These are phyloP conservation scores for Sideroxylon spinosum DNA, from an alignment of 179 eudicot species.

Conservation along the genomic window DNA sequence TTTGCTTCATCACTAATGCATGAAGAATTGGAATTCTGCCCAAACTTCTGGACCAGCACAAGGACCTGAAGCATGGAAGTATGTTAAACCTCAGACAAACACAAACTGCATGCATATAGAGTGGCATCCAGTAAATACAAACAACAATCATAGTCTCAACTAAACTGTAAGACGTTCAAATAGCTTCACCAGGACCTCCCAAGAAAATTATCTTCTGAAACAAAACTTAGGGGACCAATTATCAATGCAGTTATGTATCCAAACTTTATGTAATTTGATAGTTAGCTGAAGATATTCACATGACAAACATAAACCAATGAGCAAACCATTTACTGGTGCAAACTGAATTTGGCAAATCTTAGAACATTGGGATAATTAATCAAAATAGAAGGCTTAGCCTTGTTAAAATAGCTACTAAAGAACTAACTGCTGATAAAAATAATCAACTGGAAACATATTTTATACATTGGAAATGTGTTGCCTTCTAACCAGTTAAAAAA, in stretches of 20 bases:
- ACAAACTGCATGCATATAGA: constrained; percentile 2
- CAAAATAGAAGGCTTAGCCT: too few relatives aligned
- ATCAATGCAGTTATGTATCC: neutral
- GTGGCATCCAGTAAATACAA: neutral
- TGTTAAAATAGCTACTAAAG: too few relatives aligned
- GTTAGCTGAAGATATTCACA: neutral
- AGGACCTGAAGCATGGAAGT: constrained; percentile 51
- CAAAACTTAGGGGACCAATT: neutral
- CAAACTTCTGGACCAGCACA: constrained; percentile 42
- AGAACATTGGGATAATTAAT: too few relatives aligned
- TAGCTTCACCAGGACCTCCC: neutral
- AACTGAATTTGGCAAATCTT: neutral
- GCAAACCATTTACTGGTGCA: neutral
- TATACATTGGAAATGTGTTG: too few relatives aligned
- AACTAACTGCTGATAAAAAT: too few relatives aligned
- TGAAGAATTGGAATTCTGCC: constrained; percentile 30
- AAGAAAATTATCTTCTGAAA: neutral
- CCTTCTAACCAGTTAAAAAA: too few relatives aligned
- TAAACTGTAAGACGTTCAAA: neutral
- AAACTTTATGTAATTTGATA: neutral
- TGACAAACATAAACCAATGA: neutral
- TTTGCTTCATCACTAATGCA: constrained; percentile 42
- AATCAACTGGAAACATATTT: too few relatives aligned
- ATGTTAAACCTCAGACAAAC: neutral
- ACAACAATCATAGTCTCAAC: neutral